Percentiles rank a stretch among this genome's conserved stretches.
Conservation (phyloP, 1,139 yeast genomes). For the Yamadazyma spencermartinsiae region DNA sequence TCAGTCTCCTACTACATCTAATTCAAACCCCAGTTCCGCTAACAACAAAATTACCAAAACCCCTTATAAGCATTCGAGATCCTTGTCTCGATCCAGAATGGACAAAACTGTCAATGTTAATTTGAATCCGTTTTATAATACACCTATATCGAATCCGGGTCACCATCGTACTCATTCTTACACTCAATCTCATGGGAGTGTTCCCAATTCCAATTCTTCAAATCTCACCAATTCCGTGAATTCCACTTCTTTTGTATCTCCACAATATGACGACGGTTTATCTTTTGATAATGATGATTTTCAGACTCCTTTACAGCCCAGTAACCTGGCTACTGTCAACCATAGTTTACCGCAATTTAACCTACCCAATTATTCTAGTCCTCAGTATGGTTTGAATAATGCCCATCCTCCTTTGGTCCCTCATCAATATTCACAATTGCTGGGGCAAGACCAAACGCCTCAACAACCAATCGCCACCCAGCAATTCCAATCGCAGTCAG, state of each 20-base stretch:
- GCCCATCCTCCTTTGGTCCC: slow-evolving; percentile 1
- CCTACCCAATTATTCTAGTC: slow-evolving; percentile 7
- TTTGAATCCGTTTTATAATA: slow-evolving; percentile 48
- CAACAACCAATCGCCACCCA: slow-evolving; percentile 7
- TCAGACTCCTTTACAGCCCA: slow-evolving; percentile 31
- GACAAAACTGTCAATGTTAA: slow-evolving; percentile 15
- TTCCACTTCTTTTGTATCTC: slow-evolving; percentile 33
- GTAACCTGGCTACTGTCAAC: slow-evolving; percentile 4
- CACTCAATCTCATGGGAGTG: background rate
- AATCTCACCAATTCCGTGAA: background rate
- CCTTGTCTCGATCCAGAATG: slow-evolving; percentile 17
- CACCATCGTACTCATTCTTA: background rate
- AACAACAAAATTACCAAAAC: slow-evolving; percentile 15
- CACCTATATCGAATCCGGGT: slow-evolving; percentile 23
- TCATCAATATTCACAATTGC: background rate
- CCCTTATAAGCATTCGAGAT: slow-evolving; percentile 19
- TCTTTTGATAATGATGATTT: slow-evolving; percentile 30
- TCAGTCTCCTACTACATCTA: slow-evolving; percentile 14
- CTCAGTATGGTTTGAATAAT: slow-evolving; percentile 3
- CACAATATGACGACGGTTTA: slow-evolving; percentile 29
- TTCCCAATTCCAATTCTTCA: background rate
- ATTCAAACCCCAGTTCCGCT: slow-evolving; percentile 3
- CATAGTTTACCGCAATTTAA: slow-evolving; percentile 8
- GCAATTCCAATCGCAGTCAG: slow-evolving; percentile 9
- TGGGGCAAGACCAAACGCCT: slow-evolving; percentile 2